These are phyloP conservation scores for Berkeleyomyces rouxiae DNA, from an alignment of 2,329 filamentous ascomycete genomes.

Conservation along the genomic window DNA sequence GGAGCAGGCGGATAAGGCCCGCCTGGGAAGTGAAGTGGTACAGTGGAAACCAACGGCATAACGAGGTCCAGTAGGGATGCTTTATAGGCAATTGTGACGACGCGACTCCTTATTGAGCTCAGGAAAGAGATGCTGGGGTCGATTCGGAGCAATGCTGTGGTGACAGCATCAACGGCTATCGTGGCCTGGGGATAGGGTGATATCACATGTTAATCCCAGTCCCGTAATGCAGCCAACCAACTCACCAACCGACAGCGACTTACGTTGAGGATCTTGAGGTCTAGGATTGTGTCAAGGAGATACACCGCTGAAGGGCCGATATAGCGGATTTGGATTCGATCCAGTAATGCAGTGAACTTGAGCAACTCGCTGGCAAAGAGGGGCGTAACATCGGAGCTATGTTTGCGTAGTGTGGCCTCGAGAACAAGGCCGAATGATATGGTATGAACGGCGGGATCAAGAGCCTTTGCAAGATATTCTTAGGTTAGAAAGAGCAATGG, in stretches of 20 bases:
- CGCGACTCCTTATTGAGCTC: conserved; percentile 43
- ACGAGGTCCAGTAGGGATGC: conserved; percentile 36
- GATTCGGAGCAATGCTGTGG: conserved; percentile 42
- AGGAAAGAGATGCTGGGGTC: conserved; percentile 51
- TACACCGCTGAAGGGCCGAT: conserved; percentile 27
- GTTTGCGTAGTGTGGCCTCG: conserved; percentile 17
- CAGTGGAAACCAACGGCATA: conserved; percentile 44
- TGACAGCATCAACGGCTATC: conserved; percentile 29
- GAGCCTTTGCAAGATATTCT: conserved; percentile 20
- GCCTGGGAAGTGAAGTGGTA: conserved; percentile 48
- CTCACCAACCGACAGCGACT: conserved; percentile 8
- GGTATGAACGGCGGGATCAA: conserved; percentile 33
- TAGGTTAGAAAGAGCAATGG: background rate
- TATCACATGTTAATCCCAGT: background rate
- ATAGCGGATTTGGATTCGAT: conserved; percentile 36
- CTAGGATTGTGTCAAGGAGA: conserved; percentile 27
- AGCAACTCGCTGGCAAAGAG: conserved; percentile 23
- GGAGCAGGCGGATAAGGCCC: conserved; percentile 21
- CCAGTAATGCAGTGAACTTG: conserved; percentile 31
- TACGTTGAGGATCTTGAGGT: conserved; percentile 28
- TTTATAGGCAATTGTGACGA: conserved; percentile 43
- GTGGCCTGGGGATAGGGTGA: conserved; percentile 23
- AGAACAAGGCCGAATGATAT: conserved; percentile 35
- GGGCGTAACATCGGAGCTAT: background rate
- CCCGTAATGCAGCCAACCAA: background rate